Base-by-base conservation (phyloP, 1,284 basidiomycete species). In the Ganoderma sp. region DNA sequence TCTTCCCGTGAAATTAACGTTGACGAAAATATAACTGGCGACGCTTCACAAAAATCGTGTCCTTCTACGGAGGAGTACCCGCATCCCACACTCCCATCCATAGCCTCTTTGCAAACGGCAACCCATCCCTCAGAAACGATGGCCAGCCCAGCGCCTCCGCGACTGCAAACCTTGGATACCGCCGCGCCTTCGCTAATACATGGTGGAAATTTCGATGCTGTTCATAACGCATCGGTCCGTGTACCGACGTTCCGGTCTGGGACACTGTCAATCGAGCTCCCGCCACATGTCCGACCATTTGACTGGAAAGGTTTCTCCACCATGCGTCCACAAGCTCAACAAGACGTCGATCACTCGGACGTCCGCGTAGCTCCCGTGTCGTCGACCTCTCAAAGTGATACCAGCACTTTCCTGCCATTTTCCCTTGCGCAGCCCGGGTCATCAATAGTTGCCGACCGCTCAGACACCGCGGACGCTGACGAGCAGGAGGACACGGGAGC, bases 361-460 rank as follows among this genome's bases (percentile, higher is more conserved):
- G 60, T 19, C 64, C 68, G 42, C 65, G 54, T 25, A 66, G 73
- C 56, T 50, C n/a, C 61, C 14, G 54, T 19, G 62, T 56, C 32
- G 17, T 61, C 34, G 41, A 61, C 50, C 25, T 28, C 7, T 25
- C 22, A 15, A 32, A 41, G 45, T n/a, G 57, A 41, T 37, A 9
- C n/a, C 12, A 57, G 39, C 37, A 39, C 37, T 19, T 52, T 25
- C 19, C 28, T 9, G 15, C 39, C 41, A 39, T 19, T 3, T 28
- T 28, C 3, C 14, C 58, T 60, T 60, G 22, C 39, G 41, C 37
- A 42, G 58, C 58, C 37, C 58, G 39, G 14, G 22, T 41, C 41
- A 60, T 41, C 37, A 60, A 39, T 28, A 60, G 39, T 22, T 60
- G 22, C 58, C 25, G 37, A 28, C 41, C 41, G 41, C 58, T 25